Evolutionary conservation across 2,329 filamentous ascomycete genomes (phyloP).

Genomic region (Hypoxylon sp.): DNA sequence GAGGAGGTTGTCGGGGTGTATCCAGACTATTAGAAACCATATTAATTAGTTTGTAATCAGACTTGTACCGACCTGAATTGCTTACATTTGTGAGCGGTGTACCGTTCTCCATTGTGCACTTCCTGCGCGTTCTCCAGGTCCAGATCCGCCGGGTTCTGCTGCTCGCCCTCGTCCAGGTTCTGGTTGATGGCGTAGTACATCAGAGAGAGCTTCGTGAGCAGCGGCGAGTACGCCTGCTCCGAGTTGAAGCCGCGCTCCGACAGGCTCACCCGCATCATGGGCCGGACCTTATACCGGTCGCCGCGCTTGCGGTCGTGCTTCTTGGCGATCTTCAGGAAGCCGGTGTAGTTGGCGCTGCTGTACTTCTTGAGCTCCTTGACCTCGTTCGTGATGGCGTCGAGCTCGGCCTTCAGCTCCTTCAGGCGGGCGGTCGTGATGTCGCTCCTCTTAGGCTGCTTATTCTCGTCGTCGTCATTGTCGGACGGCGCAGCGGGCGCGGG

Average conservation of each 20-base stretch:
- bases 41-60: slow-evolving; percentile 50
- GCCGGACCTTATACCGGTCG: slow-evolving; percentile 85
- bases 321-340: slow-evolving; percentile 97
- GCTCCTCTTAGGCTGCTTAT: slow-evolving; percentile 65
- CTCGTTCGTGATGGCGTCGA: slow-evolving; percentile 90
- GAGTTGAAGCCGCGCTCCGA: slow-evolving; percentile 94
- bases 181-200: slow-evolving; percentile 97
- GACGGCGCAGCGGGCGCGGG: too few relatives aligned
- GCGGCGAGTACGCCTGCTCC: slow-evolving; percentile 86
- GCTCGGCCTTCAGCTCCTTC: slow-evolving; percentile 79
- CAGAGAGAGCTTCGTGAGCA: slow-evolving; percentile 90
- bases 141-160: slow-evolving; percentile 59
- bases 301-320: slow-evolving; percentile 97
- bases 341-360: slow-evolving; percentile 96
- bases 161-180: slow-evolving; percentile 73
- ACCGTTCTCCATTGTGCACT: slow-evolving; percentile 75
- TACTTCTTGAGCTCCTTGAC: slow-evolving; percentile 95
- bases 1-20: slow-evolving; percentile 93
- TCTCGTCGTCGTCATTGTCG: too few relatives aligned
- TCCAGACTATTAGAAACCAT: slow-evolving; percentile 76
- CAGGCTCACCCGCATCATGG: slow-evolving; percentile 90
- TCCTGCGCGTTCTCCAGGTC: slow-evolving; percentile 67
- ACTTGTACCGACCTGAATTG: slow-evolving; percentile 18
- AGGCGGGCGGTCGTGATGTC: slow-evolving; percentile 67
- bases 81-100: slow-evolving; percentile 88